Conservation (phyloP, 768 basidiomycete species). For the Punctularia strigosozonata region DNA sequence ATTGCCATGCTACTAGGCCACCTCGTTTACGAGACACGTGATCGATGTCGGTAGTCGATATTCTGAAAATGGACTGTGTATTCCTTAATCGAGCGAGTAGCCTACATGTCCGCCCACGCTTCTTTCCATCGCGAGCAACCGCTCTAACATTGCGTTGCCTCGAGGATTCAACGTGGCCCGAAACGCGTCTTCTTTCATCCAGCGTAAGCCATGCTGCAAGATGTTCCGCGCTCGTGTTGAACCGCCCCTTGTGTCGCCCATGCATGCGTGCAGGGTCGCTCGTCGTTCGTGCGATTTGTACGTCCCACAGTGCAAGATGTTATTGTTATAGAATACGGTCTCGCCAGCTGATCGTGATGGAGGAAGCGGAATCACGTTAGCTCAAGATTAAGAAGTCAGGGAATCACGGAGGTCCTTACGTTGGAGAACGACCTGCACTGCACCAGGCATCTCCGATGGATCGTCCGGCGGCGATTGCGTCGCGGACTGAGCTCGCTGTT, state of each 20-base stretch:
- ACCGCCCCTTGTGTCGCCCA: slow-evolving; percentile 55
- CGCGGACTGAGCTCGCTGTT: slow-evolving; percentile 44
- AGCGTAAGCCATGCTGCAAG: slow-evolving; percentile 60
- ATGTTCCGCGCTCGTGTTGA: slow-evolving; percentile 55
- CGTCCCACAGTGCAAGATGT: slow-evolving; percentile 64
- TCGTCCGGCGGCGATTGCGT: slow-evolving; percentile 37
- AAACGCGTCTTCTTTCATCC: slow-evolving; percentile 53
- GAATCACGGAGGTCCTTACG: slow-evolving; percentile 23
- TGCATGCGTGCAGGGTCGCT: slow-evolving; percentile 59
- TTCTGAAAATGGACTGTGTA: not conserved
- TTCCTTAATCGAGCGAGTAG: slow-evolving; percentile 31
- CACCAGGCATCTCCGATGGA: slow-evolving; percentile 63
- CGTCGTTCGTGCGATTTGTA: slow-evolving; percentile 40
- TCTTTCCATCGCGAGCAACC: slow-evolving; percentile 43
- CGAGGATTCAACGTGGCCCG: slow-evolving; percentile 28
- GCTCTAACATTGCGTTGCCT: slow-evolving; percentile 45
- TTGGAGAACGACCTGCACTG: slow-evolving; percentile 39
- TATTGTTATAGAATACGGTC: slow-evolving; percentile 71
- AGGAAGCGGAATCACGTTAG: not conserved
- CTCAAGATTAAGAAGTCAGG: not conserved
- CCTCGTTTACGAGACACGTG: not conserved
- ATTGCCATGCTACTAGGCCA: too few species aligned
- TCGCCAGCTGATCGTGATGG: slow-evolving; percentile 40
- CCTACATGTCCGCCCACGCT: slow-evolving; percentile 29
- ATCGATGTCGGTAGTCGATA: not conserved